Base-by-base conservation (phyloP, 371 early-diverging fungal species). In the Syncephalastrum sp. region DNA sequence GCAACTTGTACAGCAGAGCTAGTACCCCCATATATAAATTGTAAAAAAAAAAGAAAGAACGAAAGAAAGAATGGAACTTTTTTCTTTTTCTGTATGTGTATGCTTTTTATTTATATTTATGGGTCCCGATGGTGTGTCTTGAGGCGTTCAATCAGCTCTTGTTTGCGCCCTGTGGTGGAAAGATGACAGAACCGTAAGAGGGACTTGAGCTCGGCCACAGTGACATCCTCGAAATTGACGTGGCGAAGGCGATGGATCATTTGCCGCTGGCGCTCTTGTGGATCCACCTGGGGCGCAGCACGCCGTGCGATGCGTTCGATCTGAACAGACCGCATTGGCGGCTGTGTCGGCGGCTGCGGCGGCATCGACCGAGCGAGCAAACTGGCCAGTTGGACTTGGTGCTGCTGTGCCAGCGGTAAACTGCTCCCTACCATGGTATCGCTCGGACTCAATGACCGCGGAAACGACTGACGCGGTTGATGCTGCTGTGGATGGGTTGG, bases 181-280 rank as follows among this genome's bases (percentile, higher is more conserved):
- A 60, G 62, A 10, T 66, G 64, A 41, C 66, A 63, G 29, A 63
- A 61, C 13, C 86, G 68, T 33, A 89, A 62, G 72, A 85, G 71
- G 25, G 87, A 86, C 59, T 89, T 89, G 33, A 89, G 74, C 59
- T 87, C 87, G 33, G 81, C 67, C 1, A 89, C 89, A 0, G 89
- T 87, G 16, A 87, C 75, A 65, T 85, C 86, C 17, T 81, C 79
- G 64, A 85, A 85, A 53, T 89, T 78, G 33, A 82, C 72, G 16
- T 72, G 68, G 38, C 73, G 70, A 48, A 87, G 72, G 19, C 71
- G 77, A 43, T 82, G 77, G 60, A 85, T 82, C 47, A 85, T 65
- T 41, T 65, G 60, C 8, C 61, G 65, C 56, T 72, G 77, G 6
- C 24, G 33, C 25, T 59, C 38, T 41, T 52, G 53, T 0, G 59